Evolutionary conservation across 1,284 basidiomycete genomes (phyloP).

Genomic region (Leccinum pallidistipes): DNA sequence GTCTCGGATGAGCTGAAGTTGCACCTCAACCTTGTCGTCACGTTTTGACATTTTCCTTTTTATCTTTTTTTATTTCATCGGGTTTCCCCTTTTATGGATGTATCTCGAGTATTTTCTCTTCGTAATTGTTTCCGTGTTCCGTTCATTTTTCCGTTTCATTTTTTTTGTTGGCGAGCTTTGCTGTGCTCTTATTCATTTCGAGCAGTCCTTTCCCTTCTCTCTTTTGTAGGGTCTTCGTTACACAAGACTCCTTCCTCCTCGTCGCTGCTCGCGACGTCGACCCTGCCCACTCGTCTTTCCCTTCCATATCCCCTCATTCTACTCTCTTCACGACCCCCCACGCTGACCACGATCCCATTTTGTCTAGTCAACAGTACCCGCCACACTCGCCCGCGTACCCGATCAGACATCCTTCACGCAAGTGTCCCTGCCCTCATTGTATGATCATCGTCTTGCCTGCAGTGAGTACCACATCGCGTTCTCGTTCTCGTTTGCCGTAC

Average conservation of each 20-base stretch:
- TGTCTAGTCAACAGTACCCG: conserved; percentile 35
- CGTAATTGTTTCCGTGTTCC: conserved; percentile 12
- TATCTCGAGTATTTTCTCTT: conserved; percentile 11
- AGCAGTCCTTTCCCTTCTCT: conserved; percentile 20
- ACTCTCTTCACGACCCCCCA: conserved; percentile 46
- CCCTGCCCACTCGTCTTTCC: conserved; percentile 22
- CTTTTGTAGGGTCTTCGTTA: conserved; percentile 30
- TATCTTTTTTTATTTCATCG: conserved; percentile 8
- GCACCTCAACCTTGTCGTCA: conserved; percentile 18
- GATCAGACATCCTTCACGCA: conserved; percentile 22
- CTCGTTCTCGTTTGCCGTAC: conserved; percentile 1
- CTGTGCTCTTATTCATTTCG: conserved; percentile 35
- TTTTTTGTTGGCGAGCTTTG: conserved; percentile 17
- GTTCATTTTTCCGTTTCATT: conserved; percentile 16
- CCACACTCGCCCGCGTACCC: conserved; percentile 28
- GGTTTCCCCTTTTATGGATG: conserved; percentile 14
- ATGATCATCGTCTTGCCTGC: conserved; percentile 24
- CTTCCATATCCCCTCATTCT: conserved; percentile 33
- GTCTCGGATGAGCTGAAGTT: conserved; percentile 32
- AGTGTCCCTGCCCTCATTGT: conserved; percentile 28
- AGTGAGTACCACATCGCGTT: conserved; percentile 21
- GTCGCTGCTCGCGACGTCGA: conserved; percentile 33
- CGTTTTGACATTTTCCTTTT: conserved; percentile 18
- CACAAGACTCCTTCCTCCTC: conserved; percentile 30
- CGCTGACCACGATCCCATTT: conserved; percentile 51